Evolutionary conservation across 2,329 filamentous ascomycete species (phyloP).

Genomic region (Geosmithia putterillii): DNA sequence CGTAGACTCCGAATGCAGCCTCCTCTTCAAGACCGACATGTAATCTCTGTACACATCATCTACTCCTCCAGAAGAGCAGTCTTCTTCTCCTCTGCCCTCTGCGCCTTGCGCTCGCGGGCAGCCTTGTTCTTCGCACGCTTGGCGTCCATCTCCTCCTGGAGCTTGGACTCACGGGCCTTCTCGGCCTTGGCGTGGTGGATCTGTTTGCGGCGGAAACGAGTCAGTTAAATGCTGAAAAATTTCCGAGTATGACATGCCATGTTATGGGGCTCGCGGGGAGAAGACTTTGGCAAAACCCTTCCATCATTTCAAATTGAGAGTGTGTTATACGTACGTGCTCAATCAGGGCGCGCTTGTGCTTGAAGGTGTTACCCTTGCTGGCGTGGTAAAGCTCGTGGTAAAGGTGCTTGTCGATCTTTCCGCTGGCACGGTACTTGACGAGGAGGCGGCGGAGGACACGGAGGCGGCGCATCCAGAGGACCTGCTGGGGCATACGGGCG

Average conservation of each 20-base stretch:
- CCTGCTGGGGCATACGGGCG: constrained; percentile 96
- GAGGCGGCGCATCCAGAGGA: constrained; percentile 99
- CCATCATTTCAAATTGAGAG: neutral
- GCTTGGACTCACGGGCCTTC: constrained; percentile 87
- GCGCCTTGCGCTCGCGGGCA: constrained; percentile 93
- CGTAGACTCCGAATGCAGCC: constrained; percentile 49
- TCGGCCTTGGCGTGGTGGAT: constrained; percentile 99
- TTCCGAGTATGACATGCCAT: neutral
- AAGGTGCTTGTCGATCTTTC: constrained; percentile 99
- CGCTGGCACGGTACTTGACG: constrained; percentile 98
- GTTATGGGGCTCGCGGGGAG: no score
- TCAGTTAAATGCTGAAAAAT: neutral
- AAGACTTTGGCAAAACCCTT: neutral
- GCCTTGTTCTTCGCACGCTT: constrained; percentile 99
- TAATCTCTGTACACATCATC: constrained; percentile 32
- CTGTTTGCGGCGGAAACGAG: constrained; percentile 32
- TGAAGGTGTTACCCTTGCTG: constrained; percentile 99
- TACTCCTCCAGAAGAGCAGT: constrained; percentile 65
- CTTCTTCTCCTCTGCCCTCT: constrained; percentile 86
- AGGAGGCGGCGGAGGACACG: constrained; percentile 97
- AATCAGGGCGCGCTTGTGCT: constrained; percentile 99
- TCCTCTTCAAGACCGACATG: constrained; percentile 35
- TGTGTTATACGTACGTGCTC: constrained; percentile 77
- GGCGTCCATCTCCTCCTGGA: constrained; percentile 99
- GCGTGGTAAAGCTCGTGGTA: constrained; percentile 99